Percentiles rank a stretch among this genome's conserved stretches.
phyloP scores from a whole-genome alignment of 371 early-diverging fungal species.

The Neoconidiobolus thromboides region DNA sequence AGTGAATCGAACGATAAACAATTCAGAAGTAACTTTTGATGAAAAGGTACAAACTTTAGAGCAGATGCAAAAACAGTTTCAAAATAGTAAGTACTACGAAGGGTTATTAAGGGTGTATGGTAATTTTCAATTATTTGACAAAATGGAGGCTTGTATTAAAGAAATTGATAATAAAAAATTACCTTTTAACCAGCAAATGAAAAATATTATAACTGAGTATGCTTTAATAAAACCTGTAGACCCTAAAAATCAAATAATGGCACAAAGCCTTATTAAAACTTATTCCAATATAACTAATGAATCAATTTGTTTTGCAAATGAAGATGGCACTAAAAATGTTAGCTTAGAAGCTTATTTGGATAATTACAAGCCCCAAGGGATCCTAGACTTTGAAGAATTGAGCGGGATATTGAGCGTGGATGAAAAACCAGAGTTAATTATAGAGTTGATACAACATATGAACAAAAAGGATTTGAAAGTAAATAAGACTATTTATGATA shows the following conservation, averaged over 20 bases:
- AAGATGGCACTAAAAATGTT: background rate
- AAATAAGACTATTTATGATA: too few relatives aligned
- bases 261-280: background rate
- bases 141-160: background rate
- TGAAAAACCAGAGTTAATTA: background rate
- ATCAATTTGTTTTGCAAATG: background rate
- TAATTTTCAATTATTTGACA: background rate
- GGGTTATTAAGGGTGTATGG: background rate
- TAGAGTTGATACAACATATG: too few relatives aligned
- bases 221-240: background rate
- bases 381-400: background rate
- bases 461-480: too few relatives aligned
- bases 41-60: conserved; percentile 1
- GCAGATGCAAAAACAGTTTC: background rate
- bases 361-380: background rate
- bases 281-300: background rate
- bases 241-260: background rate
- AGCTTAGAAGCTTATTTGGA: background rate
- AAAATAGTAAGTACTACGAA: background rate
- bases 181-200: background rate
- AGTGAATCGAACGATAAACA: background rate
- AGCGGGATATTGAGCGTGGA: background rate
- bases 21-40: background rate
- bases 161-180: background rate
- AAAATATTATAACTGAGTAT: background rate